phyloP scores from a whole-genome alignment of 805 yeast species.

The Naumovozyma baii region DNA sequence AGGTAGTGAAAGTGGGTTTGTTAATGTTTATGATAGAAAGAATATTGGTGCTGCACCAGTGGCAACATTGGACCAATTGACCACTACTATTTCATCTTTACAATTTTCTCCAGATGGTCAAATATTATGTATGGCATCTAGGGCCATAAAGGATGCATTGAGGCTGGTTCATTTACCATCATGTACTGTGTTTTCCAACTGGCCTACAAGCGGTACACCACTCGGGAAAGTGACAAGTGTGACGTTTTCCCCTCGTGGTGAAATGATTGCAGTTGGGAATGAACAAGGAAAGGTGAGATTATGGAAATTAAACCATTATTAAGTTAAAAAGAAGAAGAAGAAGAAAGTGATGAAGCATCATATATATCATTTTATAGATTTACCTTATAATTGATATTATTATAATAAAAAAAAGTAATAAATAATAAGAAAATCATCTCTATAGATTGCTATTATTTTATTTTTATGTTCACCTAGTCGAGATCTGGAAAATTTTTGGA shows the following conservation, averaged over 20 bases:
- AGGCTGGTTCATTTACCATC: slow-evolving; percentile 81
- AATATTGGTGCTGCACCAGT: slow-evolving; percentile 36
- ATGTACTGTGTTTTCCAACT: slow-evolving; percentile 77
- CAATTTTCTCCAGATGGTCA: slow-evolving; percentile 84
- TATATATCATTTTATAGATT: background rate
- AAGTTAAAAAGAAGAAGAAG: slow-evolving; percentile 3
- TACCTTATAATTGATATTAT: background rate
- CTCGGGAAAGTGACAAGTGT: slow-evolving; percentile 84
- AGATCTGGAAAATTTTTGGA: too few relatives aligned
- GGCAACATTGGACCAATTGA: slow-evolving; percentile 64
- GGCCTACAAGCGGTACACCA: slow-evolving; percentile 98
- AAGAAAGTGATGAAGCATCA: background rate
- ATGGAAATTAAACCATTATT: slow-evolving; percentile 82
- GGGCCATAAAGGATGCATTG: slow-evolving; percentile 77
- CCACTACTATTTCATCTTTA: slow-evolving; percentile 67
- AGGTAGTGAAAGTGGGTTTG: slow-evolving; percentile 84
- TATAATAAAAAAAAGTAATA: background rate
- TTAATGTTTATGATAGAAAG: slow-evolving; percentile 65
- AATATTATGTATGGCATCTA: slow-evolving; percentile 71
- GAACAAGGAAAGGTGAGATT: slow-evolving; percentile 84
- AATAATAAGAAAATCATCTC: too few relatives aligned
- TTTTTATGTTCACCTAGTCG: too few relatives aligned
- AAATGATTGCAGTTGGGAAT: slow-evolving; percentile 81
- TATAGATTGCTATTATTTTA: too few relatives aligned
- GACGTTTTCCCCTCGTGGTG: slow-evolving; percentile 69